Evolutionary conservation across 805 yeast species (phyloP), one percentile per base, ranked within the genome.

Genomic region (Lipomyces yamanashiensis): DNA sequence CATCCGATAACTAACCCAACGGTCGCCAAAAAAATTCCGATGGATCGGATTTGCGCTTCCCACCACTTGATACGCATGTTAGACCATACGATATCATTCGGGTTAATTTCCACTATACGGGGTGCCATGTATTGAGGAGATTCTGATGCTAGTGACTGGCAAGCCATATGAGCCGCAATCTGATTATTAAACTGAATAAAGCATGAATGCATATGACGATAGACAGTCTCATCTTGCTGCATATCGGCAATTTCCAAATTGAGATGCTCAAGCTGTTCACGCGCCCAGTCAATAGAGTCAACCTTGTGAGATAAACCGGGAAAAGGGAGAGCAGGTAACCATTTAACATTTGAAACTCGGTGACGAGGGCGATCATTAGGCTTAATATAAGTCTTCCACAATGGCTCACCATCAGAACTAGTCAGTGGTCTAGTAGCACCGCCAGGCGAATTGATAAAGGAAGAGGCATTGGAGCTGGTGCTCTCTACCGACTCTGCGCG

Each of bases 281-380:
- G 81, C 63, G 89, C 86, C 74, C 91, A 89, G 55, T 87, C 84
- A 71, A 93, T 83, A 34, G 97, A 88, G 71, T 88, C 87, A 59
- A 92, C 97, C 77, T 92, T 92, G 75, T 88, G 77, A 56, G 95
- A 90, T 69, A 85, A 78, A 58, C 61, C 59, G 6, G 63, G 63
- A 7, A 86, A 77, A 59, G 85, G 86, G 10, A 82, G 78, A 13
- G 50, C 63, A 7, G 71, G 54, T 0, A 62, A 45, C 54, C 67
- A 44, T 1, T 57, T 51, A 36, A 57, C 45, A 12, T 19, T 34
- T 21, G 62, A 72, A 67, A 88, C 78, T 67, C 81, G 83, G 73
- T 88, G 90, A 44, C 86, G 85, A 48, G 96, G 96, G 71, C 90
- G 80, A 75, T 90, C 89, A 71, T 84, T 83, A 36, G 76, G 79